Evolutionary conservation across 257 asterid genomes (phyloP), one percentile per base, ranked within the genome.

Genomic region (Solanum pimpinellifolium): DNA sequence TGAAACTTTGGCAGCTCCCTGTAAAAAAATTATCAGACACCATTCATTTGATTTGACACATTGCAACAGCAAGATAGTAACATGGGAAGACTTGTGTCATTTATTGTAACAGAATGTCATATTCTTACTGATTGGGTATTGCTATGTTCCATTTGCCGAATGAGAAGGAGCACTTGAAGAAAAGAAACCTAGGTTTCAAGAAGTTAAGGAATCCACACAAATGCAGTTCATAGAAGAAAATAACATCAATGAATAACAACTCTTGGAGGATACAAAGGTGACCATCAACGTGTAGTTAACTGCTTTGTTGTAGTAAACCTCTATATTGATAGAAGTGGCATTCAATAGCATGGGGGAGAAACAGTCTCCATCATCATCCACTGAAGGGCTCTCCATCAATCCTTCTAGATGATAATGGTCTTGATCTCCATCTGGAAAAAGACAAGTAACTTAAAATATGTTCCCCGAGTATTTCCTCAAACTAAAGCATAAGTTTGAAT

Each of bases 1-100:
- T 23, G 99, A 97, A 89, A 97, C 99, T 93, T 97, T 97, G 81
- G 99, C 98, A 93, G 99, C 95, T 62, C 99, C 99, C 99, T 96
- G 85, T n/a, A 31, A 49, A 76, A 75, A 82, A 88, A 84, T 25
- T 23, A 87, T 59, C 31, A 86, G 56, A 15, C 35, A 88, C 35
- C 25, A 37, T 4, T 37, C 41, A 81, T 49, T 49, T 81, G 44
- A 29, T 49, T 18, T 20, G 25, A 47, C 44, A 81, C 68, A 27
- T 31, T 49, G 46, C 66, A 81, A 81, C 16, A 49, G 46, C 18
- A 81, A 80, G 6, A 49, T 5, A 49, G 18, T 9, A 80, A 47
- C 16, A 80, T 29, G 7, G 18, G 46, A 49, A 49, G 31, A 49
- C 69, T 78, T 80, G 6, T 29, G 66, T 49, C 44, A 81, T 81